phyloP scores from a whole-genome alignment of 1,284 basidiomycete species.

The Microbotryum saponariae region DNA sequence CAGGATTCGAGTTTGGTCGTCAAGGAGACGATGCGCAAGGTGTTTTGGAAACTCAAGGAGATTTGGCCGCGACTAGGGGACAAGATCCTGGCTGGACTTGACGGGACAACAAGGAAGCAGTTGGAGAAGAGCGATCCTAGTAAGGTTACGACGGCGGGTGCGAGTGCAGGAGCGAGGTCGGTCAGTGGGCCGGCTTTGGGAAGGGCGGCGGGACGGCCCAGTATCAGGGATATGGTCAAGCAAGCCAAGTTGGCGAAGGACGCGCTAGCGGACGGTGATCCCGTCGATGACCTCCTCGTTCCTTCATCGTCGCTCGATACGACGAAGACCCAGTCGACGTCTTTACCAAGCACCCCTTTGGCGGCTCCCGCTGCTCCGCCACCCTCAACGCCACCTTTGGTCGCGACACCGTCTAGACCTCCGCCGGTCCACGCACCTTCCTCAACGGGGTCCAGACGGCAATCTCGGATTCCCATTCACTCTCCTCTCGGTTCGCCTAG shows the following conservation, averaged over 20 bases:
- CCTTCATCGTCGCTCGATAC: too few relatives aligned
- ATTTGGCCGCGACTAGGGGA: constrained; percentile 66
- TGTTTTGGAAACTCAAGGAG: constrained; percentile 72
- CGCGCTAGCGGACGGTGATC: background rate
- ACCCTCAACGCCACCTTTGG: too few relatives aligned
- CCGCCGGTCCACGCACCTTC: too few relatives aligned
- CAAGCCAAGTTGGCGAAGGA: constrained; percentile 17
- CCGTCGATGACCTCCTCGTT: too few relatives aligned
- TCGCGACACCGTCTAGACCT: too few relatives aligned
- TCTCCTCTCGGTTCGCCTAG: too few relatives aligned
- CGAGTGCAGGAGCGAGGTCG: constrained; percentile 38
- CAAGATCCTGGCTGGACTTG: constrained; percentile 60
- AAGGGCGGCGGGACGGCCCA: constrained; percentile 2
- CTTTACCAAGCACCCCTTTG: too few relatives aligned
- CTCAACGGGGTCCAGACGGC: too few relatives aligned
- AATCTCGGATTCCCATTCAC: too few relatives aligned
- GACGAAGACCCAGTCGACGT: too few relatives aligned
- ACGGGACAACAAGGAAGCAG: constrained; percentile 65
- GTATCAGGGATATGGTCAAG: constrained; percentile 20
- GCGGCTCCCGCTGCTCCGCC: too few relatives aligned
- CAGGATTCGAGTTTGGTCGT: constrained; percentile 73
- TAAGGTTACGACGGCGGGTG: constrained; percentile 40
- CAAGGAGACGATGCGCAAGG: constrained; percentile 60
- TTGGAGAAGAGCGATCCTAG: constrained; percentile 74
- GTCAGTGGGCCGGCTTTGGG: constrained; percentile 5